Conservation (phyloP, 768 basidiomycete genomes). For the Lentinula guzmanii region DNA sequence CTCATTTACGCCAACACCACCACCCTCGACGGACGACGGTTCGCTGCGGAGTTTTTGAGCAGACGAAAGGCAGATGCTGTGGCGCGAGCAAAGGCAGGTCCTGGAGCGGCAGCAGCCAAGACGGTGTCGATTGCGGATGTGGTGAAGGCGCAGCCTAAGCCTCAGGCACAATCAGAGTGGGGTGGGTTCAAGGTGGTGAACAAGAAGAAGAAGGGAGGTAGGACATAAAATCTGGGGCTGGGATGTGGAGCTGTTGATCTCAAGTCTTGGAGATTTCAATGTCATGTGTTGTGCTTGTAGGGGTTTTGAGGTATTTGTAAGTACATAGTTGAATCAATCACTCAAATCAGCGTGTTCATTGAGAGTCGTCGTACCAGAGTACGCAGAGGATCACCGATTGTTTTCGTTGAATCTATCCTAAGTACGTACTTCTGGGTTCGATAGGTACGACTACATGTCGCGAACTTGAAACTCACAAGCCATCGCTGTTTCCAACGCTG, state of each 20-base stretch:
- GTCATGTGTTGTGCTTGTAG: no score
- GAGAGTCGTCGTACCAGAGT: no score
- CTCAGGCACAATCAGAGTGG: conserved; percentile 68
- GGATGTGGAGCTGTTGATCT: neutral
- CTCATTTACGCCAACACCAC: conserved; percentile 92
- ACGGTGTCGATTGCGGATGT: conserved; percentile 80
- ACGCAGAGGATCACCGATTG: no score
- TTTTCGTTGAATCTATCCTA: no score
- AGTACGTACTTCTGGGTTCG: no score
- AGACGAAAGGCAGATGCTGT: conserved; percentile 81
- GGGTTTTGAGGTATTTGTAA: no score
- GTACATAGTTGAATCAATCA: no score
- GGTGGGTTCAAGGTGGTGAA: conserved; percentile 89
- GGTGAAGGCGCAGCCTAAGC: conserved; percentile 83
- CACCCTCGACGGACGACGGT: conserved; percentile 91
- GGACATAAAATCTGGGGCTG: conserved; percentile 21
- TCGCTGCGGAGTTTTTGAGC: conserved; percentile 86
- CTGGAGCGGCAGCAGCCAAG: conserved; percentile 35
- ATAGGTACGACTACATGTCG: no score
- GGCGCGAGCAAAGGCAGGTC: conserved; percentile 38
- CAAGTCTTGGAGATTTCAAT: neutral
- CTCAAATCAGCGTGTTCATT: no score
- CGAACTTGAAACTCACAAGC: neutral
- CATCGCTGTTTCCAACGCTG: conserved; percentile 13
- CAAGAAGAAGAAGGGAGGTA: conserved; percentile 86